Evolutionary conservation across 371 early-diverging fungal species (phyloP), one percentile per base, ranked within the genome.

Genomic region (Syncephalastrum contaminatum): DNA sequence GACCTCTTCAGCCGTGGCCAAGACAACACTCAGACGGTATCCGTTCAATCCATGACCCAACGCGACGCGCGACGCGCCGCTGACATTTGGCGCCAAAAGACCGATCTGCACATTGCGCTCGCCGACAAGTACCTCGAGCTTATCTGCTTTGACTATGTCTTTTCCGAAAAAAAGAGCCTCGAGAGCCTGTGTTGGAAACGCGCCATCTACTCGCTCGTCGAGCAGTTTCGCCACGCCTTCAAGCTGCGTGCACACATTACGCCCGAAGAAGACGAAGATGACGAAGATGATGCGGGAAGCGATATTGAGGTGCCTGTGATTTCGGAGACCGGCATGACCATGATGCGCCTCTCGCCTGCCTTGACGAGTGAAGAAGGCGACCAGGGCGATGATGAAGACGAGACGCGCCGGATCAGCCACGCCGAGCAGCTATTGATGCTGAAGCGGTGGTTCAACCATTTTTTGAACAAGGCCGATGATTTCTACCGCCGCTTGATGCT

Each of bases 131-230:
- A 84, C 47, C 58, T 80, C 20, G 70, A 80, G 24, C 43, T 83
- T 18, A 59, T 83, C 21, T 65, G 75, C 13, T 61, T 76, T 13
- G 84, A 84, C 63, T 72, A 80, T 30, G 75, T 68, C 19, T 78
- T 73, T 43, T 74, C 85, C 0, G 63, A 80, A 44, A 86, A 82
- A 60, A 82, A 86, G 48, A 81, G 80, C 18, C 71, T 86, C 16
- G 84, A 81, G 27, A 72, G 72, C n/a, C 63, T 82, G 42, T 86
- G 84, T 49, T 86, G 87, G 87, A 86, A 83, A 46, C 64, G 76
- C 22, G 84, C 82, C 25, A 67, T 84, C n/a, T 84, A 86, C 48
- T 76, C 82, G 1, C 58, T 84, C 40, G 80, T 86, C 4, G 83
- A 82, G 16, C 75, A 83, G 27, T 84, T 84, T 44, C 79, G 87